phyloP scores from a whole-genome alignment of 2,329 filamentous ascomycete species.

The Pezicula rhizophila region DNA sequence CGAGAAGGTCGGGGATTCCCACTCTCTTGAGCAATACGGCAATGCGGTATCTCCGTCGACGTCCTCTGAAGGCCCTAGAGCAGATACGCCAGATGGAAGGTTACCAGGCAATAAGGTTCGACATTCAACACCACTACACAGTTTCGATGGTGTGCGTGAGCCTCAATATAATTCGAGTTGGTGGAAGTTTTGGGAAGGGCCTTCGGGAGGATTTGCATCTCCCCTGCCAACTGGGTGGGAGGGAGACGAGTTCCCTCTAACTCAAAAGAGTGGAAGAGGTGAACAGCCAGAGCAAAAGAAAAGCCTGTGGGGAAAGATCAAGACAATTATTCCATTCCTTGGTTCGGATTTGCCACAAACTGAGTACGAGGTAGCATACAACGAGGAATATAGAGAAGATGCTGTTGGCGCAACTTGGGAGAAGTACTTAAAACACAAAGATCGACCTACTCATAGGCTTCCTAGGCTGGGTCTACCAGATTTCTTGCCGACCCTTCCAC shows the following conservation, averaged over 20 bases:
- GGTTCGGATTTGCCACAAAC: slow-evolving; percentile 17
- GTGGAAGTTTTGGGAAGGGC: slow-evolving; percentile 62
- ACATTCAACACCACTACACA: slow-evolving; percentile 10
- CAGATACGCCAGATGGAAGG: slow-evolving; percentile 7
- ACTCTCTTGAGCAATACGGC: background rate
- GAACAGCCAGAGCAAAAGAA: slow-evolving; percentile 33
- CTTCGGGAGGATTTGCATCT: slow-evolving; percentile 53
- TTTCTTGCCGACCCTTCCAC: slow-evolving; percentile 74
- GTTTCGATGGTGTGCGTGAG: slow-evolving; percentile 12
- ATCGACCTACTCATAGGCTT: slow-evolving; percentile 79
- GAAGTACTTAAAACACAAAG: slow-evolving; percentile 72
- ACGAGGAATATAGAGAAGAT: slow-evolving; percentile 54
- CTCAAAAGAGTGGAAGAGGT: slow-evolving; percentile 25
- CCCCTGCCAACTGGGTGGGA: slow-evolving; percentile 51
- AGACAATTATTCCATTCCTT: slow-evolving; percentile 41
- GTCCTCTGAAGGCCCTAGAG: slow-evolving; percentile 5
- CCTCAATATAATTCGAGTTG: slow-evolving; percentile 29
- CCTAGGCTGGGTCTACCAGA: slow-evolving; percentile 48
- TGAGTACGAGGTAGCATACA: slow-evolving; percentile 57
- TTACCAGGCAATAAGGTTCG: slow-evolving; percentile 21
- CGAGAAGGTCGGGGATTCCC: slow-evolving; percentile 9
- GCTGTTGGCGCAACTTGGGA: slow-evolving; percentile 70
- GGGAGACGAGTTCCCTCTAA: slow-evolving; percentile 33
- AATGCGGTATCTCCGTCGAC: slow-evolving; percentile 4
- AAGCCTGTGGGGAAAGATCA: slow-evolving; percentile 45